A percentile compares a stretch with the other conserved stretches of the same genome.
Conservation (phyloP, 495 filamentous ascomycete species). For the Annulohypoxylon nitens region DNA sequence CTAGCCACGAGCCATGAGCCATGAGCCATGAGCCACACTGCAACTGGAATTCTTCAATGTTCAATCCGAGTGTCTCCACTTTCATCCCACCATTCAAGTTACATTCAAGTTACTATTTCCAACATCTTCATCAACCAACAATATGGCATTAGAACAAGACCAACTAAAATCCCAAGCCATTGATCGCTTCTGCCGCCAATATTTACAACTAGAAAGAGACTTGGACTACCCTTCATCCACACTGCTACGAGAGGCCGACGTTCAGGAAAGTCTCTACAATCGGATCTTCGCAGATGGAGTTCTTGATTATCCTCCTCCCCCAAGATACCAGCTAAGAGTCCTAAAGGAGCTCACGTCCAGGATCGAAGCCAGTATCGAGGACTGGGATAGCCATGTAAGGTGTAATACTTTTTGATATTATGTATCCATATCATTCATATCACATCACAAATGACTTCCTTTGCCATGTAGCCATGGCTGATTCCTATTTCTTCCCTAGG, state of each 20-base stretch:
- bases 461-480: conserved; percentile 45
- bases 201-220: conserved; percentile 55
- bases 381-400: conserved; percentile 89
- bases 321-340: conserved; percentile 75
- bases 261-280: conserved; percentile 73
- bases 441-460: not conserved
- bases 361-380: conserved; percentile 75
- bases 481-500: conserved; percentile 62
- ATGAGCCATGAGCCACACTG: not conserved
- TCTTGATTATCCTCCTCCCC: conserved; percentile 67
- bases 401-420: not conserved
- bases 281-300: conserved; percentile 71
- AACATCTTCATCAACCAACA: not conserved
- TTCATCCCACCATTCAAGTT: not conserved
- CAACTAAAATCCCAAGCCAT: conserved; percentile 10
- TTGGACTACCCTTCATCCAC: conserved; percentile 53
- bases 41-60: no score
- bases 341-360: conserved; percentile 75
- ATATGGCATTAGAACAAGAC: conserved; percentile 4
- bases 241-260: conserved; percentile 52
- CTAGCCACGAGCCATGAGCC: not conserved
- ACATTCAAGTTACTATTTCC: not conserved
- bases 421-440: not conserved
- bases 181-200: conserved; percentile 59
- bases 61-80: no score